Evolutionary conservation across 1,139 yeast species (phyloP), one percentile per base, ranked within the genome.

Genomic region (Kodamaea alishanica): DNA sequence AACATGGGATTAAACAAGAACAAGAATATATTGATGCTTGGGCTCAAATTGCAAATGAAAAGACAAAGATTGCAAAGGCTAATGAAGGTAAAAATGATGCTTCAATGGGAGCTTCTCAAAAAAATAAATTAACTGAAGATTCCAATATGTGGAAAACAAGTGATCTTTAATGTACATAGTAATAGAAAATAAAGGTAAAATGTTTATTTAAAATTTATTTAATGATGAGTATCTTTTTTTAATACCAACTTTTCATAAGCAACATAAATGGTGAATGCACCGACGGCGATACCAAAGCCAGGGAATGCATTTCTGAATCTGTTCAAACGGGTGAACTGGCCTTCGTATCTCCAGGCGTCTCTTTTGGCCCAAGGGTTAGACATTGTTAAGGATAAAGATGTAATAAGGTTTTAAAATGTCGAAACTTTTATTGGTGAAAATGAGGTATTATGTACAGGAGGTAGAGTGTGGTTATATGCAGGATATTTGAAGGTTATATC

Each of bases 291-390:
- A 31, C 89, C 88, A 39, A 87, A 75, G 2, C 96, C 96, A 2
- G 96, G 96, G 57, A 87, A 77, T n/a, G 86, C 75, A 43, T 79
- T 79, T 54, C 73, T 81, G 63, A 80, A 83, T 54, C 94, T 71
- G 64, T 82, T 81, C 41, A 67, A 65, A 52, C 90, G 79, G 42
- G 84, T 73, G 67, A 87, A 87, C 43, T 81, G 86, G 44, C 94
- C 95, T 54, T 81, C 83, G 63, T 79, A 84, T 72, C 95, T 81
- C 96, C 96, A 87, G 39, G 95, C 95, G 61, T 87, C 95, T 75
- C 95, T 84, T 53, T 67, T 70, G 38, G 74, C 76, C 77, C 77
- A 71, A 40, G 75, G 76, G 53, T 70, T 70, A 23, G 48, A 46
- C 48, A 40, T 39, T 26, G 28, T 42, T 32, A 23, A 12, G 22